Conservation (phyloP, 2,329 filamentous ascomycete genomes). For the Escovopsis sp. region DNA sequence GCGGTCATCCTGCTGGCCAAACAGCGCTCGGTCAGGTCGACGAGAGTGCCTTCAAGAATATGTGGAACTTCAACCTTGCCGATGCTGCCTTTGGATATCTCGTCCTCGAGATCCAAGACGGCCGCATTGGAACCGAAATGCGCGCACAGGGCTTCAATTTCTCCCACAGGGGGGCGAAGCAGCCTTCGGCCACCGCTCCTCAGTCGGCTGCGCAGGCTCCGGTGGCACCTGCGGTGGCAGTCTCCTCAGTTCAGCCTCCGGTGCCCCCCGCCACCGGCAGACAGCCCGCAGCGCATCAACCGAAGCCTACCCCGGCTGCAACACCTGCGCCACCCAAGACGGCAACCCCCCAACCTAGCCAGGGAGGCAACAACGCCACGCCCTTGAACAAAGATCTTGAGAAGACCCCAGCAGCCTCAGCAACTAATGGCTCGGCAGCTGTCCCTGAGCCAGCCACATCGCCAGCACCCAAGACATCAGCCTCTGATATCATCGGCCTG, state of each 20-base stretch:
- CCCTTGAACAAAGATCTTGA: conserved; percentile 38
- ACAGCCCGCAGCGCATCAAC: conserved; percentile 23
- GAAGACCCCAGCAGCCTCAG: conserved; percentile 28
- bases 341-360: conserved; percentile 35
- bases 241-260: conserved; percentile 18
- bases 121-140: conserved; percentile 96
- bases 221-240: background rate
- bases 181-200: conserved; percentile 32
- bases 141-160: conserved; percentile 98
- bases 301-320: conserved; percentile 28
- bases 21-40: conserved; percentile 76
- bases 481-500: conserved; percentile 63
- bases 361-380: conserved; percentile 20
- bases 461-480: conserved; percentile 42
- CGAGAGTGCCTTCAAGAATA: conserved; percentile 99
- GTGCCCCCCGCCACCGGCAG: conserved; percentile 19
- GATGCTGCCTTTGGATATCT: conserved; percentile 96
- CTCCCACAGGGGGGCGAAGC: conserved; percentile 82
- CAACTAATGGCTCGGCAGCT: conserved; percentile 35
- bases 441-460: conserved; percentile 39
- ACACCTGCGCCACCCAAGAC: conserved; percentile 23
- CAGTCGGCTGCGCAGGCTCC: conserved; percentile 2
- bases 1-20: conserved; percentile 63
- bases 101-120: conserved; percentile 86
- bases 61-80: conserved; percentile 99